Percentiles rank a stretch among this genome's conserved stretches.
These are phyloP conservation scores for Aspergillus tanneri DNA, from an alignment of 2,329 filamentous ascomycete species.

Conservation along the genomic window DNA sequence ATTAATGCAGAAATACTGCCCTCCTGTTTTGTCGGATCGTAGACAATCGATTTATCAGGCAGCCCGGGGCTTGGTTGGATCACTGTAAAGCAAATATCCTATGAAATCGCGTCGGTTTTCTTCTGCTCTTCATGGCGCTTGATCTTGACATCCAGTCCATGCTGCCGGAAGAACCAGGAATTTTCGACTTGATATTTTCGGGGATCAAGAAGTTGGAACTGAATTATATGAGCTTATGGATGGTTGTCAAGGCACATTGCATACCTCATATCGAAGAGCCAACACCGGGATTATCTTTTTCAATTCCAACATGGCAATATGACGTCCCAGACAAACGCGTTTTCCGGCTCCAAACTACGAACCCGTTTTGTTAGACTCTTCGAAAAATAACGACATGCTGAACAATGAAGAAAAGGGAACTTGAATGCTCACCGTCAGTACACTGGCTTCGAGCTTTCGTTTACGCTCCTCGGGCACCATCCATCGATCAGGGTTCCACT, in stretches of 20 bases:
- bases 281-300: constrained; percentile 23
- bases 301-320: constrained; percentile 24
- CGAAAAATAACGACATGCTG: not conserved
- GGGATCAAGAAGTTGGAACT: constrained; percentile 5
- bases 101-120: not conserved
- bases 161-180: constrained; percentile 9
- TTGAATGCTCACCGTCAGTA: constrained; percentile 18
- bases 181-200: constrained; percentile 4
- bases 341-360: constrained; percentile 14
- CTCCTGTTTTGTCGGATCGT: no score
- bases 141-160: constrained; percentile 4
- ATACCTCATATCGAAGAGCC: constrained; percentile 19
- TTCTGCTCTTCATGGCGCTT: not conserved
- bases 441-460: constrained; percentile 16
- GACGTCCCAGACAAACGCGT: constrained; percentile 13
- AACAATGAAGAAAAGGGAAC: not conserved
- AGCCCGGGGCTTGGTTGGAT: no score
- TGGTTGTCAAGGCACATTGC: constrained; percentile 10
- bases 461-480: constrained; percentile 21
- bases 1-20: no score
- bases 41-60: no score
- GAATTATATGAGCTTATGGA: not conserved
- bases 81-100: no score
- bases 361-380: not conserved
- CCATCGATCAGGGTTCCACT: constrained; percentile 2